These are phyloP conservation scores for Aspergillus texensis DNA, from an alignment of 2,329 filamentous ascomycete species.

Conservation along the genomic window DNA sequence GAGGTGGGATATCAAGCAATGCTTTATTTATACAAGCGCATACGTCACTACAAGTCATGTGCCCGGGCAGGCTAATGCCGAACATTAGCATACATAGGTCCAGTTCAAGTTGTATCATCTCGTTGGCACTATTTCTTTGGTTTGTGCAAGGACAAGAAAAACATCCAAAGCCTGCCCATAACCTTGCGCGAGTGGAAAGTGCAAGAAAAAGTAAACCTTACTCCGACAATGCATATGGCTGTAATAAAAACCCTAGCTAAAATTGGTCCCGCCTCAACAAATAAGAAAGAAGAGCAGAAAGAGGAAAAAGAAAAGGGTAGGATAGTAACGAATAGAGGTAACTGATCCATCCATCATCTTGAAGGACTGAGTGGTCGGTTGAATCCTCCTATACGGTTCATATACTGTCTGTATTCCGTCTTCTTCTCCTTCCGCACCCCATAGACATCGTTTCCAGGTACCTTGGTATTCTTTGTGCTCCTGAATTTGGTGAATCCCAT, in stretches of 20 bases:
- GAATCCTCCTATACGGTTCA: constrained; percentile 60
- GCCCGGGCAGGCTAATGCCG: constrained; percentile 15
- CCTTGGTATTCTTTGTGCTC: constrained; percentile 84
- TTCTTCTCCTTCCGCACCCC: constrained; percentile 90
- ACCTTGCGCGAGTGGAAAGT: neutral
- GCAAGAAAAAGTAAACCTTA: constrained; percentile 23
- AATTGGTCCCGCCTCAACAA: constrained; percentile 18
- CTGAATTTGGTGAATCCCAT: constrained; percentile 91
- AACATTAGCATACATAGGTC: neutral
- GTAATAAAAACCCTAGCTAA: neutral
- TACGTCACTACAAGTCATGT: constrained; percentile 40
- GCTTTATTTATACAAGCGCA: constrained; percentile 5
- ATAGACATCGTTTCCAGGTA: constrained; percentile 82
- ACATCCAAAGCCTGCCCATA: constrained; percentile 1
- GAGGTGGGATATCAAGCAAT: neutral
- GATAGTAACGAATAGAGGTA: constrained; percentile 2
- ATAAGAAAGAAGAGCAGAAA: neutral
- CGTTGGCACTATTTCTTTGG: neutral
- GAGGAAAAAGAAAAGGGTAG: constrained; percentile 4
- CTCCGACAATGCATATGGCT: constrained; percentile 34
- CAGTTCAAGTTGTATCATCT: neutral
- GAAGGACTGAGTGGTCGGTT: constrained; percentile 53
- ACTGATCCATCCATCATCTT: constrained; percentile 28
- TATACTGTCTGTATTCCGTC: constrained; percentile 94
- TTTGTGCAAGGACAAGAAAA: constrained; percentile 1